Evolutionary conservation across 192 early-diverging fungal species (phyloP), one percentile per base, ranked within the genome.

Genomic region (Coemansia sp.): DNA sequence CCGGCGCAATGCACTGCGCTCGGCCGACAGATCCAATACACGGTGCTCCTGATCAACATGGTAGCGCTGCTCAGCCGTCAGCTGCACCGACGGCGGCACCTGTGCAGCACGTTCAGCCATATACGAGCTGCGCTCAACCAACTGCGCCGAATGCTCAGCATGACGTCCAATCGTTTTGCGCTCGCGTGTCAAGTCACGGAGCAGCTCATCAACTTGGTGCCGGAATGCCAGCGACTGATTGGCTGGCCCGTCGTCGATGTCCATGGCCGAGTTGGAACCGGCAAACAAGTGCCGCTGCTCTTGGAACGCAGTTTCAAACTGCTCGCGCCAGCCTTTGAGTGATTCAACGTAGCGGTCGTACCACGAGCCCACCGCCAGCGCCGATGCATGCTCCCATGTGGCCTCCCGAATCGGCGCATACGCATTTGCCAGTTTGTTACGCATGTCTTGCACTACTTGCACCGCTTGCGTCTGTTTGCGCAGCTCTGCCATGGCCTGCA

Each of bases 41-140:
- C 69, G 59, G 48, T 67, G 60, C 61, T 84, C 83, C 60, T 75
- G 75, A 14, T 81, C 79, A 0, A 82, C 70, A 0, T 75, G 79
- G 64, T 70, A 75, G 29, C 72, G 67, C 65, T 81, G 83, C 65
- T 84, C 83, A 15, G 75, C 69, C 0, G 83, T 75, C 59, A 84
- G 60, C 38, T 63, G 65, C 3, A 55, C 70, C n/a, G 54, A 57
- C 15, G 77, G 64, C 32, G 73, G 69, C 11, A 69, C 54, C 37
- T 80, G 73, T 3, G 76, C 73, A 8, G 77, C 72, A 8, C 76
- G 73, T 23, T 76, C 63, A 43, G 82, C 76, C 50, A 55, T 57
- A 24, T 69, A 69, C 27, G 65, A 59, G 55, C 72, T 65, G 53
- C 77, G 77, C 38, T 78, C 69, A 17, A 80, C 72, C 4, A 73